Percentiles rank a stretch among this genome's conserved stretches.
phyloP scores from a whole-genome alignment of 1,139 yeast species.

The Meyerozyma guilliermondii region DNA sequence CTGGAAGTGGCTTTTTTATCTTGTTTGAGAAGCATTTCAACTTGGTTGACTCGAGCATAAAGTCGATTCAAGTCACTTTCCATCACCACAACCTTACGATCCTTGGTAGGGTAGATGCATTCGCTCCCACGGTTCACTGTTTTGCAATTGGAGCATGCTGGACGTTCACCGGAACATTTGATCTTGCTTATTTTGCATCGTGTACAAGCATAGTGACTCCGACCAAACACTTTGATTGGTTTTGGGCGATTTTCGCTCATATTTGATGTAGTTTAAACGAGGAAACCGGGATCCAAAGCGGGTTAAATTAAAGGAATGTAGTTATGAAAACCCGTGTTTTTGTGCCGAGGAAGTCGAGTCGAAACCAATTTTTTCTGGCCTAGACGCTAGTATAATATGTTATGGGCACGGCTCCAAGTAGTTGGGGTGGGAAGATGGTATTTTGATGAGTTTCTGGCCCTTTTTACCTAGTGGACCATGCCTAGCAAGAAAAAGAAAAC shows the following conservation, averaged over 20 bases:
- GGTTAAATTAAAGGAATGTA: no score
- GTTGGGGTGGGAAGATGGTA: no score
- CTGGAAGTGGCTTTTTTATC: not conserved
- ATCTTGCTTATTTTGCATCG: constrained; percentile 36
- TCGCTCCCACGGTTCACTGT: constrained; percentile 25
- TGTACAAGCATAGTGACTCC: constrained; percentile 26
- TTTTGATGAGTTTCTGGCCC: no score
- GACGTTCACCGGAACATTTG: constrained; percentile 41
- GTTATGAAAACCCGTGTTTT: no score
- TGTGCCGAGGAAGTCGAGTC: no score
- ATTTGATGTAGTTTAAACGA: not conserved
- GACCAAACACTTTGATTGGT: constrained; percentile 15
- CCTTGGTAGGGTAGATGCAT: constrained; percentile 46
- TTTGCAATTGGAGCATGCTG: constrained; percentile 37
- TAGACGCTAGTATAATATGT: no score
- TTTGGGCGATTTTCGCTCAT: constrained; percentile 6
- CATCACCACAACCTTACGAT: constrained; percentile 47
- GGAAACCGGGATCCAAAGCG: no score
- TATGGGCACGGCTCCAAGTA: no score
- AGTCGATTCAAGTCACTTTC: constrained; percentile 45
- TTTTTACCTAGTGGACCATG: no score
- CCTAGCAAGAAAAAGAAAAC: no score
- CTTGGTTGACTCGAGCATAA: constrained; percentile 33
- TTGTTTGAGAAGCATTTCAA: constrained; percentile 18
- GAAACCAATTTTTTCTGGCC: no score